phyloP scores from a whole-genome alignment of 108 stramenopile species.

The Nannochloropsis salina region DNA sequence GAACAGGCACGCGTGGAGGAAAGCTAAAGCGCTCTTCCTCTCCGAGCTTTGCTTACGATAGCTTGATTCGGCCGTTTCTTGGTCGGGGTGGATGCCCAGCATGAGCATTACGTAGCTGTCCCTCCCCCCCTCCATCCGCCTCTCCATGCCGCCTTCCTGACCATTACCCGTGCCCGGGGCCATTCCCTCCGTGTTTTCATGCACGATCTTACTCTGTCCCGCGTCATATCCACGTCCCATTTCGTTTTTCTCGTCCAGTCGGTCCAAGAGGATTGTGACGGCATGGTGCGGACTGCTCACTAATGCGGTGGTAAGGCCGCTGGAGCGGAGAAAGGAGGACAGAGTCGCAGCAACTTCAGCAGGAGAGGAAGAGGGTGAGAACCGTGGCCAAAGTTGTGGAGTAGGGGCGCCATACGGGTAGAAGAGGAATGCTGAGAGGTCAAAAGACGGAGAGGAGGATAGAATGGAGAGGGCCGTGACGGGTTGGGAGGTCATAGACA shows the following conservation, averaged over 20 bases:
- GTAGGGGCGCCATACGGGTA: neutral
- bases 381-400: neutral
- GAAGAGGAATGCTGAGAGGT: neutral
- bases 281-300: neutral
- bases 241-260: neutral
- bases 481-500: too few species aligned
- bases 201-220: too few species aligned
- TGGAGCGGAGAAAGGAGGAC: neutral
- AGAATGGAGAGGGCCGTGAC: too few species aligned
- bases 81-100: conserved; percentile 59
- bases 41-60: conserved; percentile 37
- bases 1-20: neutral
- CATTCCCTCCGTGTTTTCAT: too few species aligned
- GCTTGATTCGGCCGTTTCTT: conserved; percentile 42
- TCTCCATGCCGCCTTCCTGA: neutral
- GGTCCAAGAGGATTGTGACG: neutral
- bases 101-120: conserved; percentile 49
- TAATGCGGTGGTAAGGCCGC: neutral
- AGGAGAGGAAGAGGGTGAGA: neutral
- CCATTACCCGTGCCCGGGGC: too few species aligned
- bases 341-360: neutral
- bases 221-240: too few species aligned
- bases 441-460: neutral
- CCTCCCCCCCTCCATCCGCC: conserved; percentile 37
- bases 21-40: conserved; percentile 31